Base-by-base conservation (phyloP, 2,329 filamentous ascomycete genomes). In the Sclerotiophoma versabilis region DNA sequence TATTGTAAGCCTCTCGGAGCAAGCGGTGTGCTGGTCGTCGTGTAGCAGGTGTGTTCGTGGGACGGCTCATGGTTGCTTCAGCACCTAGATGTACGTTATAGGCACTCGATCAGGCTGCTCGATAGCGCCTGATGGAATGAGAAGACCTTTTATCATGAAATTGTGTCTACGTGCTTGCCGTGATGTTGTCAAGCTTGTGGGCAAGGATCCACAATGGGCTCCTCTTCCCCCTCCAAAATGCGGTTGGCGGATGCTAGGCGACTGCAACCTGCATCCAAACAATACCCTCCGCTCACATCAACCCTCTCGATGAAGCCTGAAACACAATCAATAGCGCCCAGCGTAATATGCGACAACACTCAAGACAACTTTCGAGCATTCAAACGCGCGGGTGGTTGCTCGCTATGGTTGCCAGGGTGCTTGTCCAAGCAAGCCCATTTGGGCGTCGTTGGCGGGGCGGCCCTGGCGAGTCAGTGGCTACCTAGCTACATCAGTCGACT, bases 41-140 rank as follows among this genome's bases (percentile, higher is more conserved):
- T 59, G 58, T 23, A 56, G 60, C 54, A 32, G 47, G 49, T 52
- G 60, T 48, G 51, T 60, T 68, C 59, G 63, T 53, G 56, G 54
- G 62, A 64, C 52, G 45, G 43, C 57, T 60, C 59, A 54, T 41
- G 47, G 59, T 50, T 62, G 60, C 58, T 50, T 57, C 59, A 50
- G 45, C 54, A 58, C 42, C 57, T 59, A 29, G 52, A 46, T 68
- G 63, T 70, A 70, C 55, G 61, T 53, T 70, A 63, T 49, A 45
- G 48, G 62, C 54, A 55, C 54, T 61, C 47, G 33, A 34, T 63
- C 37, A 43, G 60, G 58, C 54, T 56, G 65, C 69, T 64, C 54
- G 48, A 53, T 45, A 58, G 65, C 63, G 56, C 46, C 56, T 44
- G 44, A 34, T 44, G 50, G 22, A 69, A 66, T 64, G 59, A 64